Conservation (phyloP, 441 rosid species). For the Mallotus repandus region DNA sequence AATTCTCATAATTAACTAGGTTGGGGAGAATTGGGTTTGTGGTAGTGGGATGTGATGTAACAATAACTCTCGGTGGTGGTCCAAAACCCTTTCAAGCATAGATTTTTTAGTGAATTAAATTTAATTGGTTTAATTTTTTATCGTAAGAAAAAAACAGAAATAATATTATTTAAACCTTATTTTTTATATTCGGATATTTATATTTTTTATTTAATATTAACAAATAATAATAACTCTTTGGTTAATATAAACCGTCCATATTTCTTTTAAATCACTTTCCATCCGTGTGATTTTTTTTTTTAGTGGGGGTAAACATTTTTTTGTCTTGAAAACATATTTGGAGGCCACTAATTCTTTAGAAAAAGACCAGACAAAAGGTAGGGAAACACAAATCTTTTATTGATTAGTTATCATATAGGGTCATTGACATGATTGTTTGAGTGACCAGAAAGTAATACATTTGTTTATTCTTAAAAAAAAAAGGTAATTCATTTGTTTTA, state of each 20-base stretch:
- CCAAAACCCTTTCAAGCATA: neutral
- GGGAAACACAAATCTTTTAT: neutral
- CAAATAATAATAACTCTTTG: neutral
- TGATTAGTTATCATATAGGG: neutral
- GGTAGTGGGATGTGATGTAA: slow-evolving; percentile 9
- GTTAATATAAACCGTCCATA: neutral
- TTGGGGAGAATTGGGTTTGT: neutral
- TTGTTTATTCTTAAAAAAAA: no score
- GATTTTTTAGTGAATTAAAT: no score
- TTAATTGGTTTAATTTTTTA: no score
- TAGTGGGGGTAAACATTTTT: no score
- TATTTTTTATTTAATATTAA: no score
- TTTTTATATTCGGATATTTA: no score
- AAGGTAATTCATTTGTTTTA: no score
- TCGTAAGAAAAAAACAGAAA: no score
- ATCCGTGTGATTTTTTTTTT: neutral
- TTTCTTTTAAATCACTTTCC: neutral
- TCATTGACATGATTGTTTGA: no score
- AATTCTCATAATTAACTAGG: no score
- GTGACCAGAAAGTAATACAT: no score
- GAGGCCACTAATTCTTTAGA: slow-evolving; percentile 14
- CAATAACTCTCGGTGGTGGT: neutral
- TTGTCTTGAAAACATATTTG: neutral
- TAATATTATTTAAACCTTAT: no score
- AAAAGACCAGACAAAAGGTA: neutral